Evolutionary conservation across 2,329 filamentous ascomycete genomes (phyloP), one percentile per base, ranked within the genome.

Genomic region (Aspergillus sergii): DNA sequence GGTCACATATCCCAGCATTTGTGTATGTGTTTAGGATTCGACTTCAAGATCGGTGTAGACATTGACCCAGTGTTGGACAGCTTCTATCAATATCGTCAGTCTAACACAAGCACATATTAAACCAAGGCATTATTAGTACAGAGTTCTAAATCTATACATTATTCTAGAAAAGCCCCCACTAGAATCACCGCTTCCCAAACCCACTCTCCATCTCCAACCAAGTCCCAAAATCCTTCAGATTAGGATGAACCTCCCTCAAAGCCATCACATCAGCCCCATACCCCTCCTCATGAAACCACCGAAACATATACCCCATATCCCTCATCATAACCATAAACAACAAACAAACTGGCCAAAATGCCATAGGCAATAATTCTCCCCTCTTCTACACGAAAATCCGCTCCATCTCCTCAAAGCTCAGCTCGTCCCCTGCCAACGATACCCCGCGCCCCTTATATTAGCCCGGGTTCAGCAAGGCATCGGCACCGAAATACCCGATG

Each of bases 361-460:
- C 75, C 14, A 68, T 73, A 0, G 82, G 81, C 19, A 83, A 72
- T 3, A 78, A 71, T 41, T 75, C 70, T 0, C 83, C 84, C 4
- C 80, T 81, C 39, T 76, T 79, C 28, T 78, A 70, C 73, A 82
- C 76, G 69, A 85, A 86, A 21, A 79, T 76, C 23, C 73, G 72
- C 36, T 73, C 77, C 60, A 84, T 79, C 62, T 84, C 75, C 0
- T 77, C 75, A 60, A 81, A 81, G 0, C 79, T 83, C 41, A 86
- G 69, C 56, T 85, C 82, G 65, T 85, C 84, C 1, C 85, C 84
- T 0, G 84, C 85, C 26, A 87, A 69, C 7, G 81, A 80, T 45
- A 69, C 19, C 3, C 34, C 57, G 28, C 60, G 57, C 4, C 57
- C 54, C 36, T 78, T 78, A 72, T 79, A 86, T 45, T 78, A 70